Percentiles rank a stretch among this genome's conserved stretches.
Evolutionary conservation across 805 yeast genomes (phyloP).

Genomic region (Kazachstania bromeliacearum): DNA sequence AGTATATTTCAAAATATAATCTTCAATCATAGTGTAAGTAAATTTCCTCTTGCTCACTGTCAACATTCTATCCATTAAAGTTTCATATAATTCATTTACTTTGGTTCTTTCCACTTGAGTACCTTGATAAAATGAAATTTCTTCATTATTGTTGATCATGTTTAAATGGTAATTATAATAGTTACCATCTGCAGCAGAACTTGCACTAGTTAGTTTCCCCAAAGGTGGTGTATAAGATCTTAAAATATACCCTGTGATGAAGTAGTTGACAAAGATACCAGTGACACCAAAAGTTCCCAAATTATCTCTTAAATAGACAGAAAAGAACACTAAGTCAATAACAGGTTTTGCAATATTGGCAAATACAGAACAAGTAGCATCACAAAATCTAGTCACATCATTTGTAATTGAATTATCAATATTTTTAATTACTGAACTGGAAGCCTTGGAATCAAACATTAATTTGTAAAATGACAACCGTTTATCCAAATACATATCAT

Average conservation of each 20-base stretch:
- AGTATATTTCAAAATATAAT: slow-evolving; percentile 76
- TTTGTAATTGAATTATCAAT: slow-evolving; percentile 76
- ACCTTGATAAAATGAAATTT: slow-evolving; percentile 90
- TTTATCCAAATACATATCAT: slow-evolving; percentile 78
- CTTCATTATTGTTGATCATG: slow-evolving; percentile 82
- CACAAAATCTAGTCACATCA: slow-evolving; percentile 73
- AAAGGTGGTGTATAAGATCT: slow-evolving; percentile 75
- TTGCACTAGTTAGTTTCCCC: slow-evolving; percentile 62
- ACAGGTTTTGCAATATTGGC: slow-evolving; percentile 88
- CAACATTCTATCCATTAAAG: slow-evolving; percentile 45
- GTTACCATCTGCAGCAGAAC: slow-evolving; percentile 77
- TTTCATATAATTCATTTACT: slow-evolving; percentile 48
- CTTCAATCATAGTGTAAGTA: slow-evolving; percentile 66
- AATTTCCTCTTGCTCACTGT: slow-evolving; percentile 51
- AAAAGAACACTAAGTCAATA: slow-evolving; percentile 75
- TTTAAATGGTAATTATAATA: slow-evolving; percentile 81
- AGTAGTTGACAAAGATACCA: slow-evolving; percentile 76
- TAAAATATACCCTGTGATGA: slow-evolving; percentile 65
- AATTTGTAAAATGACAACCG: slow-evolving; percentile 77
- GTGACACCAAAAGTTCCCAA: slow-evolving; percentile 79
- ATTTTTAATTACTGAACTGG: slow-evolving; percentile 42
- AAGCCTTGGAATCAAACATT: slow-evolving; percentile 44
- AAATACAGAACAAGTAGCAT: slow-evolving; percentile 71
- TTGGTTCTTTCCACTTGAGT: slow-evolving; percentile 65
- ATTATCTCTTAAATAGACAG: slow-evolving; percentile 73